Conservation (phyloP, 2,329 filamentous ascomycete species). For the Colletotrichum sp. region DNA sequence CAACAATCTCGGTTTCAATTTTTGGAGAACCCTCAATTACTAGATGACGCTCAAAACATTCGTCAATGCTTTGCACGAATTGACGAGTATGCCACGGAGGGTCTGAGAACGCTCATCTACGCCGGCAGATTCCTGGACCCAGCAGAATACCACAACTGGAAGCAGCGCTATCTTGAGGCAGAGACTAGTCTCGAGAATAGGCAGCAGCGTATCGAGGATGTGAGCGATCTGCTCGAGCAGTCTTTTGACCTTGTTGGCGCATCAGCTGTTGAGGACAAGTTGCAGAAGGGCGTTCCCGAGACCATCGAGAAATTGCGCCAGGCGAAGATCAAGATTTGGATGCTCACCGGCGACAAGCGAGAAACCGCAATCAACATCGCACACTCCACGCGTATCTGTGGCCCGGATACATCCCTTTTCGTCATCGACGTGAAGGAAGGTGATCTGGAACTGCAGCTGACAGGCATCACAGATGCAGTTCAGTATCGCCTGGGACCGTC, state of each 20-base stretch:
- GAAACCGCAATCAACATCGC: constrained; percentile 90
- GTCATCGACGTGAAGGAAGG: constrained; percentile 72
- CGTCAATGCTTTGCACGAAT: constrained; percentile 84
- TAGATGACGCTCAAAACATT: constrained; percentile 69
- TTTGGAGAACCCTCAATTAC: constrained; percentile 49
- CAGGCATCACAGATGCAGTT: constrained; percentile 68
- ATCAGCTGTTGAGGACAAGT: constrained; percentile 88
- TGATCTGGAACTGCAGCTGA: constrained; percentile 70
- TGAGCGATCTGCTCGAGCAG: constrained; percentile 79
- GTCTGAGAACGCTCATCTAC: constrained; percentile 81
- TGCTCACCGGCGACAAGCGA: constrained; percentile 89
- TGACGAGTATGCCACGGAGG: constrained; percentile 87
- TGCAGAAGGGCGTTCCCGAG: constrained; percentile 85
- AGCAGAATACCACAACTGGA: constrained; percentile 76
- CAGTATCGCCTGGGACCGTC: constrained; percentile 52
- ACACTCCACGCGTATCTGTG: constrained; percentile 72
- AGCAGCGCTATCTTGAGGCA: constrained; percentile 75
- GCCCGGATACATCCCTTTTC: constrained; percentile 78
- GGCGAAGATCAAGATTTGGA: constrained; percentile 90
- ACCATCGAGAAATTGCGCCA: constrained; percentile 83
- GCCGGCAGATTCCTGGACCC: constrained; percentile 78
- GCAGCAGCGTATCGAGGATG: constrained; percentile 77
- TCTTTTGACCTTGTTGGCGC: constrained; percentile 80
- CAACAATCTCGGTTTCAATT: constrained; percentile 61
- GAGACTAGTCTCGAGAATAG: constrained; percentile 79